Evolutionary conservation across 2,329 filamentous ascomycete genomes (phyloP).

Genomic region (Trichoderma cornu-damae): DNA sequence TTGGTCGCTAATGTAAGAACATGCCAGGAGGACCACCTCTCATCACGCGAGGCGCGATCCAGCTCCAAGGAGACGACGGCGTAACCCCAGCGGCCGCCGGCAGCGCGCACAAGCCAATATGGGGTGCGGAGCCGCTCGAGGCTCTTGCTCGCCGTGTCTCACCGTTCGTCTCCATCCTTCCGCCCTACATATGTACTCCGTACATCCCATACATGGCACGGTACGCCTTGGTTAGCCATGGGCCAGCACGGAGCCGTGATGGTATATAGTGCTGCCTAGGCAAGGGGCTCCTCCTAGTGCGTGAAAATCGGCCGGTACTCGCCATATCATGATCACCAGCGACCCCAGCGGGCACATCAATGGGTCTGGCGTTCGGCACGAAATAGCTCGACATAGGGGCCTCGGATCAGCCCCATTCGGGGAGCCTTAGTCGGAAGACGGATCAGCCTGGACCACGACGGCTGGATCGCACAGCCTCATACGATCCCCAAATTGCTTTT

Average conservation of each 20-base stretch:
- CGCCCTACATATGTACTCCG: slow-evolving; percentile 4
- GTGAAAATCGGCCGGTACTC: slow-evolving; percentile 14
- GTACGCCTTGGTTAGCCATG: background rate
- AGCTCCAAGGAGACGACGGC: background rate
- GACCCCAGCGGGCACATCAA: slow-evolving; percentile 16
- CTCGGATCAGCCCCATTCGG: slow-evolving; percentile 16
- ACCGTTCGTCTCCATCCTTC: slow-evolving; percentile 16
- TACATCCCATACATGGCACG: too few species aligned
- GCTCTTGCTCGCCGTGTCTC: slow-evolving; percentile 16
- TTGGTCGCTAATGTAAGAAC: slow-evolving; percentile 17
- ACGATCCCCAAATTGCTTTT: background rate
- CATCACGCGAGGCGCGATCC: slow-evolving; percentile 3
- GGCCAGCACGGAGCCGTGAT: background rate
- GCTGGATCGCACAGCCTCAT: slow-evolving; percentile 7
- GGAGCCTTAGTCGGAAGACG: slow-evolving; percentile 5
- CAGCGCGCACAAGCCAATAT: slow-evolving; percentile 12
- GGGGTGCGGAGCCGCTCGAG: slow-evolving; percentile 18
- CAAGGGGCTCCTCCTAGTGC: background rate
- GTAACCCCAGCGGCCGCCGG: slow-evolving; percentile 14
- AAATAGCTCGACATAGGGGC: slow-evolving; percentile 10
- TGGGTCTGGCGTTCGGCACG: slow-evolving; percentile 16
- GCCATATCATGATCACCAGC: slow-evolving; percentile 16
- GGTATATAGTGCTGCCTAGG: slow-evolving; percentile 1
- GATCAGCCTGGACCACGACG: slow-evolving; percentile 6
- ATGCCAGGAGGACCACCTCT: slow-evolving; percentile 6